Conservation (phyloP, 2,329 filamentous ascomycete genomes). For the Fonsecaea pugnacius region DNA sequence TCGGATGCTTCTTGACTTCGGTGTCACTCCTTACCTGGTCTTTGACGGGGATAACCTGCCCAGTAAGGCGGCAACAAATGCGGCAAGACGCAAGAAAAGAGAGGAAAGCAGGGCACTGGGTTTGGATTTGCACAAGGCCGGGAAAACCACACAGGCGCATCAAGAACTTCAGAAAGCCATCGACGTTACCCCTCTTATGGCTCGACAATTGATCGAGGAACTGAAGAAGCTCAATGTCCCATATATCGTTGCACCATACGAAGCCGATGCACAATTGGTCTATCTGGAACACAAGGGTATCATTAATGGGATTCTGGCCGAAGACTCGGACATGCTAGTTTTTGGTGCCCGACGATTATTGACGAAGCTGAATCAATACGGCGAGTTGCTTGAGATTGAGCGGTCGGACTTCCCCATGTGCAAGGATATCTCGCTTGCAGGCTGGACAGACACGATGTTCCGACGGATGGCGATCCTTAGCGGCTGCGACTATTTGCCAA, state of each 20-base stretch:
- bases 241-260: constrained; percentile 94
- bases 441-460: constrained; percentile 91
- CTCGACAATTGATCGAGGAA: constrained; percentile 85
- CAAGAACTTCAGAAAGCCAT: constrained; percentile 91
- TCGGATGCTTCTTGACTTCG: constrained; percentile 91
- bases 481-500: constrained; percentile 92
- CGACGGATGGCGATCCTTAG: constrained; percentile 94
- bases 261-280: constrained; percentile 94
- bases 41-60: constrained; percentile 96
- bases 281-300: constrained; percentile 87
- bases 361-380: constrained; percentile 93
- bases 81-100: constrained; percentile 72
- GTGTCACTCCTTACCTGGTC: constrained; percentile 89
- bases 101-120: constrained; percentile 77
- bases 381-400: constrained; percentile 89
- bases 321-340: constrained; percentile 94
- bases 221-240: constrained; percentile 78
- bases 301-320: constrained; percentile 86
- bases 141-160: constrained; percentile 78
- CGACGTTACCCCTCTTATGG: constrained; percentile 96
- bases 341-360: constrained; percentile 89
- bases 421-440: constrained; percentile 82
- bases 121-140: constrained; percentile 77
- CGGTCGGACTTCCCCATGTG: constrained; percentile 86
- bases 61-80: constrained; percentile 87